These are phyloP conservation scores for Neohortaea acidophila DNA, from an alignment of 495 filamentous ascomycete genomes.

Conservation along the genomic window DNA sequence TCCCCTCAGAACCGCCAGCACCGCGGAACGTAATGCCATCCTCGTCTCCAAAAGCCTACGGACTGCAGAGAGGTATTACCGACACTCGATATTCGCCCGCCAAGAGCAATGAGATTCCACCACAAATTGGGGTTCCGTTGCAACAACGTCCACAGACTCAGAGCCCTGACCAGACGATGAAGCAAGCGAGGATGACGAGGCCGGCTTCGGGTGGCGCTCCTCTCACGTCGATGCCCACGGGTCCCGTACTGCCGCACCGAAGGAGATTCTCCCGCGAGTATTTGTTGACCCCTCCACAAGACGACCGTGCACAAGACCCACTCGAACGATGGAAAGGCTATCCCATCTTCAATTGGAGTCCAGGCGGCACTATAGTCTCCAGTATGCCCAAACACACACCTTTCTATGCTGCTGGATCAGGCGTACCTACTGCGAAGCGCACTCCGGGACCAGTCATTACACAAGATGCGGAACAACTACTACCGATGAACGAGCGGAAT, in stretches of 20 bases:
- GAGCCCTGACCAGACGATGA: slow-evolving; percentile 49
- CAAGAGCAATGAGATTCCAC: slow-evolving; percentile 1
- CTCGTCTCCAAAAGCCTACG: not conserved
- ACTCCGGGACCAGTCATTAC: slow-evolving; percentile 74
- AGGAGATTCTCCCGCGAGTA: slow-evolving; percentile 27
- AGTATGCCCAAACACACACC: slow-evolving; percentile 83
- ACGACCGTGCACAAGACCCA: slow-evolving; percentile 65
- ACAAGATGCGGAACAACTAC: slow-evolving; percentile 49
- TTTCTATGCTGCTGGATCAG: slow-evolving; percentile 60
- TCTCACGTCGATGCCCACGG: slow-evolving; percentile 1
- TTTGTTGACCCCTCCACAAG: slow-evolving; percentile 43
- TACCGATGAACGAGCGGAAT: slow-evolving; percentile 52
- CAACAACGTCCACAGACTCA: slow-evolving; percentile 72
- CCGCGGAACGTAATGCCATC: slow-evolving; percentile 1
- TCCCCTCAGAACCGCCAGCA: slow-evolving; percentile 2
- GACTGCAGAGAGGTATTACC: too few relatives aligned
- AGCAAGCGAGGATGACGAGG: slow-evolving; percentile 7
- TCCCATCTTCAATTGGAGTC: slow-evolving; percentile 75
- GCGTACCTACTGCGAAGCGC: slow-evolving; percentile 61
- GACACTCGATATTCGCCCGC: too few relatives aligned
- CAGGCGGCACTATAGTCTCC: slow-evolving; percentile 67
- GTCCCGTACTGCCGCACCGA: slow-evolving; percentile 23
- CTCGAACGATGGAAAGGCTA: slow-evolving; percentile 79
- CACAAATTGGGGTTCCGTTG: slow-evolving; percentile 26
- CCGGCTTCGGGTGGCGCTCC: slow-evolving; percentile 8